These are phyloP conservation scores for Acanthamoeba triangularis DNA, from an alignment of 208 protist genomes.

Conservation along the genomic window DNA sequence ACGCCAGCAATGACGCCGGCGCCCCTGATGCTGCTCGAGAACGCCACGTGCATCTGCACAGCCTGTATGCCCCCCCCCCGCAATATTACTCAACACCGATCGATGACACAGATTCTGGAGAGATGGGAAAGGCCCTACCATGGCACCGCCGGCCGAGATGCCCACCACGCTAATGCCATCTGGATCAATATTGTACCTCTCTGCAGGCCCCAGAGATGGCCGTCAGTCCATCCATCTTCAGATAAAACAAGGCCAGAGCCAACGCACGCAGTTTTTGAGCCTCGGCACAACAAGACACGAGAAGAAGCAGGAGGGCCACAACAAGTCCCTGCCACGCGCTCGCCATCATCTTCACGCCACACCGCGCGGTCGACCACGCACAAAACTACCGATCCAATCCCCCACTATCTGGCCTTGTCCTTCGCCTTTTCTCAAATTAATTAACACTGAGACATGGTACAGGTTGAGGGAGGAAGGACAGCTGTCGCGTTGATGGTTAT, in stretches of 20 bases:
- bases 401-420: too few species aligned
- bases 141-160: slow-evolving; percentile 22
- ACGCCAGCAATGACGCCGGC: slow-evolving; percentile 47
- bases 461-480: too few species aligned
- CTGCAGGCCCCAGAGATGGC: not conserved
- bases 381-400: too few species aligned
- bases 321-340: not conserved
- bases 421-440: too few species aligned
- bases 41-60: slow-evolving; percentile 50
- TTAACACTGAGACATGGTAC: too few species aligned
- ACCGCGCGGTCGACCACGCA: too few species aligned
- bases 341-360: too few species aligned
- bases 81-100: not conserved
- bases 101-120: too few species aligned
- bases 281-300: not conserved
- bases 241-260: not conserved
- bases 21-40: not conserved
- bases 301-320: not conserved
- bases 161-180: not conserved
- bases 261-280: not conserved
- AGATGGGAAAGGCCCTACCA: slow-evolving; percentile 2
- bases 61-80: not conserved
- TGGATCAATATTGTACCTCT: not conserved
- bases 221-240: not conserved
- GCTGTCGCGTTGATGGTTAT: not conserved